Evolutionary conservation across 345 rosid genomes (phyloP), one percentile per base, ranked within the genome.

Genomic region (Eucalyptus pumila): DNA sequence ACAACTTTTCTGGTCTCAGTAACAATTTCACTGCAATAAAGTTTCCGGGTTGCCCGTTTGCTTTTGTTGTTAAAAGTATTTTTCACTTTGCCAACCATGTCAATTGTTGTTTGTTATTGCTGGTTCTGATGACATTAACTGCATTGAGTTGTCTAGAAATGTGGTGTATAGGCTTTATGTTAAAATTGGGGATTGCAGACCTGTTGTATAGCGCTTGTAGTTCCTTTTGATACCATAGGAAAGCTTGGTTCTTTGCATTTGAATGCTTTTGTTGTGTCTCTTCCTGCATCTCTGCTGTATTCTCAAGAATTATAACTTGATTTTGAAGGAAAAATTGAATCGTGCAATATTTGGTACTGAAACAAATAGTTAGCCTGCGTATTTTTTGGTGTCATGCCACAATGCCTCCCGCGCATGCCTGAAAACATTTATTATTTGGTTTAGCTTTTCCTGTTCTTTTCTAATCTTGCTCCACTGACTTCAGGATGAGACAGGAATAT

Each of bases 401-500:
- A 76, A 76, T 76, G 85, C 85, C 85, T 76, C 9, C 85, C 1
- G 2, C 2, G 2, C 14, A 76, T 37, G 7, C 23, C 88, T 47
- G 37, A 42, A 47, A 45, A 15, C 15, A 19, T 47, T 10, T 42
- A 47, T 87, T 85, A 37, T 42, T 21, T 40, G 83, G 47, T 76
- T 76, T 76, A 76, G 83, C 83, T 37, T 76, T 87, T 62, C n/a
- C 58, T 87, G 58, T 52, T 44, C 80, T 81, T 89, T 58, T 88
- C 88, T 89, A 93, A 87, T 89, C 90, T 62, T 52, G 85, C 67
- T 90, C 88, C 44, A n/a, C 34, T 86, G 14, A 87, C 72, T 85
- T 92, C 90, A 98, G 99, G 99, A 98, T 94, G 99, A 98, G 96
- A 98, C 99, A 1, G 99, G 99, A 85, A 99, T 98, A 89, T 98